Evolutionary conservation across 805 yeast genomes (phyloP), one percentile per base, ranked within the genome.

Genomic region (Hagleromyces aurorensis): DNA sequence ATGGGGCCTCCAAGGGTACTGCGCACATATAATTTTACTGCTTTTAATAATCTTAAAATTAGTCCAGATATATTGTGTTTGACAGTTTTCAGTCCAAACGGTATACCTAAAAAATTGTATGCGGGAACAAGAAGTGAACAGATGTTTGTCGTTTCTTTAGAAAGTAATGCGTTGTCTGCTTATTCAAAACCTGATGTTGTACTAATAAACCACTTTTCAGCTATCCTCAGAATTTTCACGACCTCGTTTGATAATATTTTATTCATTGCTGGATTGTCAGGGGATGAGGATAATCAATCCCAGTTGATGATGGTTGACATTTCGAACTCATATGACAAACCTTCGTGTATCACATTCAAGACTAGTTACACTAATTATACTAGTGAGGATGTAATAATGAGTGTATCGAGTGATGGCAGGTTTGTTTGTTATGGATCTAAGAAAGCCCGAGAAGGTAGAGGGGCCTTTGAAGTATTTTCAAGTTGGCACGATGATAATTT

Each of bases 391-490:
- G 55, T 50, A 29, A 13, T 44, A 3, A 37, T 47, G 14, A 21
- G 33, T 4, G 28, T 41, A 1, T 32, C 48, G 2, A 10, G 27
- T 4, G 43, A 49, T 33, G 50, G 46, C 1, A 30, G 40, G 3
- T 44, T 31, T 23, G 15, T 52, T 3, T 21, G 44, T 10, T 52
- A 52, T 33, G 57, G 57, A 6, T 37, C 40, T 4, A 14, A 25
- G 2, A 21, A 23, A 6, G 28, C 29, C 3, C 27, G 31, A 10
- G 27, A 23, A 16, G 36, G 36, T 7, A 26, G 23, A 8, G 44
- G 43, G 10, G 46, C 39, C 16, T 41, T 48, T 27, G 52, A 48
- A 23, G 23, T 48, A 7, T 50, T 47, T 25, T 41, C 46, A 4
- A 27, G 42, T 4, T 14, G 18, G 7, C 20, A 30, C 14, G 29